Conservation (phyloP, 139 green algal genomes). For the Chlorella ohadii region DNA sequence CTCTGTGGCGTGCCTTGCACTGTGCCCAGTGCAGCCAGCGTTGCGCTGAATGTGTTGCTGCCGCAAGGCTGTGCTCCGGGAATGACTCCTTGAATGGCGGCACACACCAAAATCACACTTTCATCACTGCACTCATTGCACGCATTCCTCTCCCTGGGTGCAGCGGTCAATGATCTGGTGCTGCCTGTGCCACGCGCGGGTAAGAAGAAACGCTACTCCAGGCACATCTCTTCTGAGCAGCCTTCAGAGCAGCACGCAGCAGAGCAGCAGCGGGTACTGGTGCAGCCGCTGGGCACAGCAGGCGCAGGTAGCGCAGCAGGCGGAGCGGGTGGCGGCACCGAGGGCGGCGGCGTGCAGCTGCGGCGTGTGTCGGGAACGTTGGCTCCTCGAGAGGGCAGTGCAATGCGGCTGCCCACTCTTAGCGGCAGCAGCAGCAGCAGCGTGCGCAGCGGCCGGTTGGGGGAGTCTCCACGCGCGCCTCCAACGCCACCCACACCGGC, state of each 20-base stretch:
- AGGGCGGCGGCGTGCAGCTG: not conserved
- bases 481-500: no score
- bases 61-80: no score
- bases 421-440: not conserved
- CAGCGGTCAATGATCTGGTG: conserved; percentile 28
- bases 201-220: not conserved
- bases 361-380: not conserved
- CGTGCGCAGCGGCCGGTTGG: not conserved
- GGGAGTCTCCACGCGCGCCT: no score
- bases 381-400: no score
- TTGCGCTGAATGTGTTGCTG: no score
- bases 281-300: not conserved
- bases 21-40: no score
- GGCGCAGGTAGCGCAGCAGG: not conserved
- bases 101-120: no score
- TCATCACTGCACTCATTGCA: no score
- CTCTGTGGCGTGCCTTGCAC: no score
- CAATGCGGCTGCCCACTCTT: no score
- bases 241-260: not conserved
- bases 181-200: conserved; percentile 1
- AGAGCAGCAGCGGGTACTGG: conserved; percentile 5
- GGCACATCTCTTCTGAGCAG: not conserved
- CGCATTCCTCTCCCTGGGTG: no score
- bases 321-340: not conserved
- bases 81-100: no score